Evolutionary conservation across 1,284 basidiomycete genomes (phyloP).

Genomic region (Ganoderma multipileum): DNA sequence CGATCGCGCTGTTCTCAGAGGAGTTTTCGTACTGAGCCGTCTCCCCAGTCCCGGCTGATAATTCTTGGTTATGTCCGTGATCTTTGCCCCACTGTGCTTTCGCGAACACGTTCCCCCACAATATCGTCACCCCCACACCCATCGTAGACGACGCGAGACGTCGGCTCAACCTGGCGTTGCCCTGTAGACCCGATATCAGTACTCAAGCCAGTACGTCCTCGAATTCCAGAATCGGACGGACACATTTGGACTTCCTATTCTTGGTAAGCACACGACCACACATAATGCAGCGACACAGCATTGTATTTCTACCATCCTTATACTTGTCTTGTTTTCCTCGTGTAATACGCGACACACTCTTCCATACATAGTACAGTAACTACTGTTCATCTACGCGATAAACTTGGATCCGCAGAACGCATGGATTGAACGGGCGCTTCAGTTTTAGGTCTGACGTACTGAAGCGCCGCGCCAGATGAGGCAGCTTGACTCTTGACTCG

Average conservation of each 20-base stretch:
- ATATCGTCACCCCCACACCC: not conserved
- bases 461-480: not conserved
- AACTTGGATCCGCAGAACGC: not conserved
- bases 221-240: not conserved
- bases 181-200: not conserved
- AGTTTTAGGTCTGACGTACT: not conserved
- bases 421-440: not conserved
- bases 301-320: conserved; percentile 23
- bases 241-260: not conserved
- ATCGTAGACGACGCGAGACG: not conserved
- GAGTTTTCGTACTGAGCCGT: conserved; percentile 64
- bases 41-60: not conserved
- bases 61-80: not conserved
- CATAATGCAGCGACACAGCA: conserved; percentile 5
- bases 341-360: not conserved
- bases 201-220: not conserved
- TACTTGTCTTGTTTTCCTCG: not conserved
- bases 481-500: not conserved
- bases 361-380: too few species aligned
- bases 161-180: not conserved
- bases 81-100: not conserved
- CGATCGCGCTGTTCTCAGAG: conserved; percentile 68
- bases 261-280: not conserved
- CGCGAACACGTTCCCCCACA: not conserved
- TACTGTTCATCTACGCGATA: too few species aligned